Base-by-base conservation (phyloP, 345 rosid genomes). In the Gossypium longicalyx region DNA sequence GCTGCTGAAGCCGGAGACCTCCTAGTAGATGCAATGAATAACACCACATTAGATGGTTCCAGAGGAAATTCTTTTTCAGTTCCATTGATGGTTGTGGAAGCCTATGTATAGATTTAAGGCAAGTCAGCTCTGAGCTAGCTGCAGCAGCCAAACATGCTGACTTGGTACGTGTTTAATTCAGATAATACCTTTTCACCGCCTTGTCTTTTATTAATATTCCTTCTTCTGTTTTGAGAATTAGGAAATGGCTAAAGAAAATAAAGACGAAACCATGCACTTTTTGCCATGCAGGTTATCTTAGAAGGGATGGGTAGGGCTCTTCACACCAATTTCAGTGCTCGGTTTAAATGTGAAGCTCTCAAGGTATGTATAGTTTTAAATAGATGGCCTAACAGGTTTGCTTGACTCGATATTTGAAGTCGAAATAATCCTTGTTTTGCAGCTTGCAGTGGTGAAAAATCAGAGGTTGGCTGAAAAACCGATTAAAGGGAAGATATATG, bases 301-400 rank as follows among this genome's bases (percentile, higher is more conserved):
- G 98, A 95, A 83, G 99, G 99, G 22, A 95, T 95, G 99, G 99
- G 99, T 67, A 92, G 98, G 83, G 77, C 98, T 77, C 92, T 95
- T 51, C 99, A 93, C 53, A 95, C 98, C 70, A 95, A 93, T 78
- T 90, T 90, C 82, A 87, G 84, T 67, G 94, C 98, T 38, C 86
- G 43, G 68, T 93, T 95, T 78, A 86, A 88, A 79, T 89, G 99
- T 71, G 99, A 95, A 51, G 94, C 90, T 54, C 82, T 95, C 47
- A 95, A 94, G 97, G 98, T 89, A 86, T 44, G 27, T 27, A 27
- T 3, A 3, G 34, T 27, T 27, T 27, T 27, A n/a, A 53, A n/a
- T 53, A 54, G n/a, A 54, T 12, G 38, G 10, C 29, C 22, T 10
- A 56, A 75, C 2, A 75, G 2, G 48, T 17, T 68, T 72, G 59